These are phyloP conservation scores for Kingdonia uniflora DNA, from an alignment of 164 flowering plant species.

Conservation along the genomic window DNA sequence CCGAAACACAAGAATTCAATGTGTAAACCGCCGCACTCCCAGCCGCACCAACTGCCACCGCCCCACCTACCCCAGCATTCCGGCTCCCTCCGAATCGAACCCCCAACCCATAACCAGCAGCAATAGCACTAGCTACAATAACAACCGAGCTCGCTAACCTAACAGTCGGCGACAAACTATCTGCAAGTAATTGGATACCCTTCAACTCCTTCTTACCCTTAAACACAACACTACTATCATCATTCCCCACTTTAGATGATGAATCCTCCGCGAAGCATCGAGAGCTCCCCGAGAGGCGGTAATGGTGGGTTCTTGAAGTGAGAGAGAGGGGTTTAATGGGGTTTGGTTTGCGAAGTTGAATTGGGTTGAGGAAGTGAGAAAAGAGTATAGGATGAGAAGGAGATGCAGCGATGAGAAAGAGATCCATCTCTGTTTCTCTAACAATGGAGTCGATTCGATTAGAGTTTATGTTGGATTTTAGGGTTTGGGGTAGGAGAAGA, in stretches of 20 bases:
- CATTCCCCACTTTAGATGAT: constrained; percentile 5
- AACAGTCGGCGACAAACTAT: constrained; percentile 46
- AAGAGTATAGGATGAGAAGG: constrained; percentile 13
- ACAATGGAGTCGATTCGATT: too few species aligned
- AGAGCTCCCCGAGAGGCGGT: constrained; percentile 9
- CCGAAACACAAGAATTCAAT: constrained; percentile 64
- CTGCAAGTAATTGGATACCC: constrained; percentile 49
- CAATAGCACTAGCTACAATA: constrained; percentile 58
- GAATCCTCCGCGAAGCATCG: constrained; percentile 22
- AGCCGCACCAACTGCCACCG: constrained; percentile 63
- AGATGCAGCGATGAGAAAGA: constrained; percentile 19
- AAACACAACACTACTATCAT: constrained; percentile 23
- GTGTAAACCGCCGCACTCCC: constrained; percentile 72
- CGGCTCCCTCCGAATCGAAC: constrained; percentile 33
- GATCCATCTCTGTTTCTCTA: too few species aligned
- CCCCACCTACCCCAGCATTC: constrained; percentile 54
- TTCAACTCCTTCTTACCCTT: constrained; percentile 58
- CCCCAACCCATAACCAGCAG: constrained; percentile 73
- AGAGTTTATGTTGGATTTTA: too few species aligned
- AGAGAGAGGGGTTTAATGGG: too few species aligned
- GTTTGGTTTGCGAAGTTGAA: constrained; percentile 17
- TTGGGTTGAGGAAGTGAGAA: constrained; percentile 19
- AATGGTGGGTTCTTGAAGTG: not conserved
- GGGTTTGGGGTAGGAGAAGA: too few species aligned
- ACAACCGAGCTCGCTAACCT: constrained; percentile 51